A percentile compares a stretch with the other conserved stretches of the same genome.
These are phyloP conservation scores for Zychaea mexicana DNA, from an alignment of 371 early-diverging fungal genomes.

Conservation along the genomic window DNA sequence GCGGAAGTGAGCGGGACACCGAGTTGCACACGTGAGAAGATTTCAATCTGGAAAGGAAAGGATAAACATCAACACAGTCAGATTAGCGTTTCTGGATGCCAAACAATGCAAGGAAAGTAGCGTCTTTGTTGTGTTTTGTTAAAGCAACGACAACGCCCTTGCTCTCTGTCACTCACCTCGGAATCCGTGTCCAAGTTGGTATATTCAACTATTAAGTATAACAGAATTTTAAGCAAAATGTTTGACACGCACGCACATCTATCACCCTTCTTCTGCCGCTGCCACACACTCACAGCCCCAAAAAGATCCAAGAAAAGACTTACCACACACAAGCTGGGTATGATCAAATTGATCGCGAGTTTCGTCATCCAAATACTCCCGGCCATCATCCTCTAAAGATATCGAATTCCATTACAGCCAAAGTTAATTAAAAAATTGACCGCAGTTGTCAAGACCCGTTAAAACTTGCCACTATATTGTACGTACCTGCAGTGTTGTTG, in stretches of 20 bases:
- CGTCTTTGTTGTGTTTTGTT: not conserved
- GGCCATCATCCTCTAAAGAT: not conserved
- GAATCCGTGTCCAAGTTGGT: slow-evolving; percentile 24
- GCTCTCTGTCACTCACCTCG: slow-evolving; percentile 39
- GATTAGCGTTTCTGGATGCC: too few species aligned
- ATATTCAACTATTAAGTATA: slow-evolving; percentile 27
- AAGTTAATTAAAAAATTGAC: too few species aligned
- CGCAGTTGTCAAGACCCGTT: too few species aligned
- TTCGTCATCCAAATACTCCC: slow-evolving; percentile 1
- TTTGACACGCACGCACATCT: not conserved
- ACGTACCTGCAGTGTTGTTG: not conserved
- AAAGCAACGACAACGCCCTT: too few species aligned
- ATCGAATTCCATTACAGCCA: too few species aligned
- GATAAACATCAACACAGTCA: not conserved
- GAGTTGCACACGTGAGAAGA: slow-evolving; percentile 39
- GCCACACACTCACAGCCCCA: too few species aligned
- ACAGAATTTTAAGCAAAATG: not conserved
- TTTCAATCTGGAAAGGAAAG: slow-evolving; percentile 36
- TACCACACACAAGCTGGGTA: slow-evolving; percentile 29
- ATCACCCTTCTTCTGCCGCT: not conserved
- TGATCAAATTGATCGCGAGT: slow-evolving; percentile 21
- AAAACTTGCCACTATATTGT: too few species aligned
- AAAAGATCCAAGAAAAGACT: slow-evolving; percentile 2
- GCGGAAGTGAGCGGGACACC: slow-evolving; percentile 33
- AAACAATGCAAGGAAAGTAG: too few species aligned